Evolutionary conservation across 2,329 filamentous ascomycete species (phyloP), one percentile per base, ranked within the genome.

Genomic region (Paecilomyces niveus): DNA sequence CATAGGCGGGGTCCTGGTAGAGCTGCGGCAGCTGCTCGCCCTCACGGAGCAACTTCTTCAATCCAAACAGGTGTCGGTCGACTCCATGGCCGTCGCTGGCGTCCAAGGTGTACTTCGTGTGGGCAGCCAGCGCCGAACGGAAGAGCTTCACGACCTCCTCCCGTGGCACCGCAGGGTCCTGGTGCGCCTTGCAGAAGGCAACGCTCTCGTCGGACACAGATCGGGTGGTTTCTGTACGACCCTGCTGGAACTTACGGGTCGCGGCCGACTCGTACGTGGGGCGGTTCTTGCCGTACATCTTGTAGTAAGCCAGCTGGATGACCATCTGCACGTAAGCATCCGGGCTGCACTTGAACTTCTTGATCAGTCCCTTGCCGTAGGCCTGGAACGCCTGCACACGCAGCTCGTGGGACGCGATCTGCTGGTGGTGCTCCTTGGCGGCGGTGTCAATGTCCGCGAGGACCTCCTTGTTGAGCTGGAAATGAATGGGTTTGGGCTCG

Each of bases 261-360:
- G 94, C 88, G 24, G 94, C 94, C 4, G 92, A 97, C 78, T 99
- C 94, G 80, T 99, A 99, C 0, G 95, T 99, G 1, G 94, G 94
- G 3, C 94, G 85, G 83, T 92, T 97, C 83, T 92, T 91, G 81
- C 94, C 94, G 78, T 95, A 96, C 90, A 99, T 97, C 80, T 97
- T 97, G 83, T 88, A 88, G 82, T 99, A 99, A 45, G 94, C 94
- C 56, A 97, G 86, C 77, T 99, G 94, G 74, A 99, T 99, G 74
- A 97, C 81, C 91, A 99, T 94, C 78, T 99, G 94, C 50, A 97
- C 92, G 75, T 95, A 99, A 32, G 93, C 94, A 69, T 99, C 95
- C 31, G 94, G 94, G 26, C 90, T 95, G 85, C 90, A 96, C 80
- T 92, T 95, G 86, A 99, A 97, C 78, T 96, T 95, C 86, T 99